Percentiles rank a stretch among this genome's conserved stretches.
phyloP scores from a whole-genome alignment of 805 yeast genomes.

The Saccharomyces jurei region DNA sequence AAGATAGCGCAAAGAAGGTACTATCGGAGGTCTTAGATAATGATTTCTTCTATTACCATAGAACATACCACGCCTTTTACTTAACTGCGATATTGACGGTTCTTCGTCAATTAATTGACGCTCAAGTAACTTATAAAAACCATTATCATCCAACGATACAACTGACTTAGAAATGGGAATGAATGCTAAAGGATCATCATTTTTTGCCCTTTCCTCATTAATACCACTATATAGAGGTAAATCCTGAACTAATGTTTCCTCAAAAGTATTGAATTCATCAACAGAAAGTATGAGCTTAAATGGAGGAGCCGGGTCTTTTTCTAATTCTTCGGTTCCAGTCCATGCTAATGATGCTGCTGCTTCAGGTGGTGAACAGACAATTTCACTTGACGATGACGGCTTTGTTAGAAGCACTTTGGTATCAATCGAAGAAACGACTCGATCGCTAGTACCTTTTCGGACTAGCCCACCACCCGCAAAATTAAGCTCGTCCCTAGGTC shows the following conservation, averaged over 20 bases:
- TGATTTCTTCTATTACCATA: conserved; percentile 47
- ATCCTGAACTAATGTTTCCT: conserved; percentile 29
- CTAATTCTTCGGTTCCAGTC: conserved; percentile 21
- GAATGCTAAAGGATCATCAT: conserved; percentile 27
- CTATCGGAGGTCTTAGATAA: conserved; percentile 77
- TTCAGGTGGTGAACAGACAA: conserved; percentile 28
- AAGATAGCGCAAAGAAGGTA: conserved; percentile 75
- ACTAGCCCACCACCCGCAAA: neutral
- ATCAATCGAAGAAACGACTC: conserved; percentile 30
- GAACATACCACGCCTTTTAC: conserved; percentile 38
- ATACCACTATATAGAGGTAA: conserved; percentile 30
- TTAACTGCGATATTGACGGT: conserved; percentile 28
- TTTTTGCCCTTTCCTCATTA: conserved; percentile 23
- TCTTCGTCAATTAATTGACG: conserved; percentile 41
- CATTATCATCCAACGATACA: conserved; percentile 55
- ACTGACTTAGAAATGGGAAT: conserved; percentile 61
- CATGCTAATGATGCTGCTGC: conserved; percentile 7
- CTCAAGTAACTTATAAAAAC: conserved; percentile 48
- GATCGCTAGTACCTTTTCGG: conserved; percentile 1
- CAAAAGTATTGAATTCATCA: conserved; percentile 29
- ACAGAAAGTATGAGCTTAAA: conserved; percentile 29
- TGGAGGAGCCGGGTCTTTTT: conserved; percentile 13
- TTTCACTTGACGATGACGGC: conserved; percentile 30
- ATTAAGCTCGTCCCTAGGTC: neutral
- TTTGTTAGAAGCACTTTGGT: conserved; percentile 29